Evolutionary conservation across 2,329 filamentous ascomycete species (phyloP).

Genomic region (Chaetomium sp.): DNA sequence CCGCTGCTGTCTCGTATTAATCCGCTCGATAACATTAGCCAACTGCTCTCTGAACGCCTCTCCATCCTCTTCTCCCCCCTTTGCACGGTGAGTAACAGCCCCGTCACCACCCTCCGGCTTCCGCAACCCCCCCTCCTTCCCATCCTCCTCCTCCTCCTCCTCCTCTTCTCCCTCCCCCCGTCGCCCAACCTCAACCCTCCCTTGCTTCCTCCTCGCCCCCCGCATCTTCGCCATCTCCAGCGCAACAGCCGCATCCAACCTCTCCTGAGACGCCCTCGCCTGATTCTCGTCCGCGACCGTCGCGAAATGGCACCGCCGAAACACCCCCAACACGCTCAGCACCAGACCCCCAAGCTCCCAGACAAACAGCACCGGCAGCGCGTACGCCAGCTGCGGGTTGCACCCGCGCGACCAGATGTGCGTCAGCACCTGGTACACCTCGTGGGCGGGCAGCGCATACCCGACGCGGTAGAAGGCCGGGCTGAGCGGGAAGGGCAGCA

Average conservation of each 20-base stretch:
- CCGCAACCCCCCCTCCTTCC: constrained; percentile 3
- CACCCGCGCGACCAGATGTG: constrained; percentile 50
- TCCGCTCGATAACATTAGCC: constrained; percentile 28
- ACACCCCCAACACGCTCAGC: constrained; percentile 37
- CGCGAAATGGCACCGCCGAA: constrained; percentile 39
- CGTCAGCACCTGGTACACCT: constrained; percentile 45
- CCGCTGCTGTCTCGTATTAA: constrained; percentile 14
- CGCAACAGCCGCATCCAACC: constrained; percentile 36
- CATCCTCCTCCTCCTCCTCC: neutral
- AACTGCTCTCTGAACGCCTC: constrained; percentile 29
- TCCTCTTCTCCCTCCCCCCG: constrained; percentile 13
- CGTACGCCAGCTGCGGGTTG: constrained; percentile 43
- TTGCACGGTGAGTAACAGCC: constrained; percentile 20
- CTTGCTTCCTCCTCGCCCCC: constrained; percentile 20
- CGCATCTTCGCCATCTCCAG: constrained; percentile 32
- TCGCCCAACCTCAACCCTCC: constrained; percentile 15
- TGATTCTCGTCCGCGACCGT: constrained; percentile 36
- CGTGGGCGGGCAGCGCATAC: constrained; percentile 46
- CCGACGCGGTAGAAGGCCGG: constrained; percentile 47
- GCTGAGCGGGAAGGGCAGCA: constrained; percentile 48
- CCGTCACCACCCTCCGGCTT: constrained; percentile 24
- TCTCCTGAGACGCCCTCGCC: constrained; percentile 34
- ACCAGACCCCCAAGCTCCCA: constrained; percentile 40
- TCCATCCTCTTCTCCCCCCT: constrained; percentile 9
- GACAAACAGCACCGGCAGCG: constrained; percentile 47